These are phyloP conservation scores for Didymella exigua DNA, from an alignment of 2,329 filamentous ascomycete species.

Conservation along the genomic window DNA sequence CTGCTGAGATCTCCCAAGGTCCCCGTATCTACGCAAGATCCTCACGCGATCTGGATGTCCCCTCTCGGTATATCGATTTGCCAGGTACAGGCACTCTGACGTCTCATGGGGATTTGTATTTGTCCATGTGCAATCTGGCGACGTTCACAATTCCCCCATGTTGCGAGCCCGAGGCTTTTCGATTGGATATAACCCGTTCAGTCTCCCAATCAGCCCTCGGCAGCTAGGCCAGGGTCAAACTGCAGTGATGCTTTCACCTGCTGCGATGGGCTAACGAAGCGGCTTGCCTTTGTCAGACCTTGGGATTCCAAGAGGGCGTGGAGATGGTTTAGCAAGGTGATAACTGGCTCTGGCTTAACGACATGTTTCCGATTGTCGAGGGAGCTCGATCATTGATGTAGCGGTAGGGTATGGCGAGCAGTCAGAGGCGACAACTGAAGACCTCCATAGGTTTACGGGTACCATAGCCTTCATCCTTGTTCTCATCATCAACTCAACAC, in stretches of 20 bases:
- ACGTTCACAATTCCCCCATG: background rate
- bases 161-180: background rate
- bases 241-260: constrained; percentile 9
- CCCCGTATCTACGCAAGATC: background rate
- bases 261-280: background rate
- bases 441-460: background rate
- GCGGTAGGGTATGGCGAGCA: background rate
- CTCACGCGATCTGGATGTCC: constrained; percentile 3
- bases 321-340: background rate
- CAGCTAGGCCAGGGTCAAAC: background rate
- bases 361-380: background rate
- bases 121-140: background rate
- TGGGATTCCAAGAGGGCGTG: background rate
- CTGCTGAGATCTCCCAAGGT: background rate
- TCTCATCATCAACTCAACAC: background rate
- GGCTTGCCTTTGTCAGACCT: background rate
- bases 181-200: background rate
- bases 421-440: background rate
- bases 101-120: background rate
- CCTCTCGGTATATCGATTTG: background rate
- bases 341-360: background rate
- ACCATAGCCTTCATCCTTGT: background rate
- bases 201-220: background rate
- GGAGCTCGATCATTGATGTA: constrained; percentile 5
- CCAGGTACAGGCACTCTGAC: constrained; percentile 1